Conservation (phyloP, 2,329 filamentous ascomycete genomes). For the Xylaria digitata region DNA sequence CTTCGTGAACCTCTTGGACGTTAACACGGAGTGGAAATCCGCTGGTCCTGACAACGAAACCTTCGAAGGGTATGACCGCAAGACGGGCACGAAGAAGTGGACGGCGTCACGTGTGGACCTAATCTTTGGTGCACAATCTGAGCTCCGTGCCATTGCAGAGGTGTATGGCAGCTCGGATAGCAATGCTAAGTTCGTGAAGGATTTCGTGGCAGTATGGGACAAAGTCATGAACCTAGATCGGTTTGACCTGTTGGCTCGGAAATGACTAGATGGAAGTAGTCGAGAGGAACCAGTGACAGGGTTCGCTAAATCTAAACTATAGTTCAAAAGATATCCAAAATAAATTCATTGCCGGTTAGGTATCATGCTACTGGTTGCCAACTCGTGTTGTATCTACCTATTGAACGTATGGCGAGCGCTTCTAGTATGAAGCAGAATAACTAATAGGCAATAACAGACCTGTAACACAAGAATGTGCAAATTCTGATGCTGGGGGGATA, state of each 20-base stretch:
- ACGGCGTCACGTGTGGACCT: slow-evolving; percentile 75
- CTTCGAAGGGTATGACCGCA: slow-evolving; percentile 73
- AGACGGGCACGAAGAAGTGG: slow-evolving; percentile 75
- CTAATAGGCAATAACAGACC: too few species aligned
- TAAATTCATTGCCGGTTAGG: too few species aligned
- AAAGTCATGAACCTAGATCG: slow-evolving; percentile 82
- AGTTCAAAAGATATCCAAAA: slow-evolving; percentile 4
- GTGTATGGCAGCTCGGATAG: slow-evolving; percentile 73
- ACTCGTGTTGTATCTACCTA: too few species aligned
- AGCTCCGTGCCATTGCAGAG: slow-evolving; percentile 77
- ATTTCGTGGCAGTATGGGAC: slow-evolving; percentile 77
- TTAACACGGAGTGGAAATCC: slow-evolving; percentile 72
- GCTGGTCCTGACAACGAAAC: slow-evolving; percentile 62
- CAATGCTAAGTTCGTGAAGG: slow-evolving; percentile 73
- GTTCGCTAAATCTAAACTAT: slow-evolving; percentile 18
- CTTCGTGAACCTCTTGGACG: slow-evolving; percentile 82
- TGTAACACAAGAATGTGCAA: too few species aligned
- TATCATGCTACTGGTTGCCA: too few species aligned
- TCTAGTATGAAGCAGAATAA: too few species aligned
- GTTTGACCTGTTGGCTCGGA: slow-evolving; percentile 61
- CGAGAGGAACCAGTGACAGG: not conserved
- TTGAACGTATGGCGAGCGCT: too few species aligned
- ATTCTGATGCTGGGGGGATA: too few species aligned
- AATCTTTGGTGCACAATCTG: slow-evolving; percentile 78
- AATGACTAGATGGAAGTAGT: slow-evolving; percentile 24